Evolutionary conservation across 495 filamentous ascomycete species (phyloP).

Genomic region (Apodospora peruviana): DNA sequence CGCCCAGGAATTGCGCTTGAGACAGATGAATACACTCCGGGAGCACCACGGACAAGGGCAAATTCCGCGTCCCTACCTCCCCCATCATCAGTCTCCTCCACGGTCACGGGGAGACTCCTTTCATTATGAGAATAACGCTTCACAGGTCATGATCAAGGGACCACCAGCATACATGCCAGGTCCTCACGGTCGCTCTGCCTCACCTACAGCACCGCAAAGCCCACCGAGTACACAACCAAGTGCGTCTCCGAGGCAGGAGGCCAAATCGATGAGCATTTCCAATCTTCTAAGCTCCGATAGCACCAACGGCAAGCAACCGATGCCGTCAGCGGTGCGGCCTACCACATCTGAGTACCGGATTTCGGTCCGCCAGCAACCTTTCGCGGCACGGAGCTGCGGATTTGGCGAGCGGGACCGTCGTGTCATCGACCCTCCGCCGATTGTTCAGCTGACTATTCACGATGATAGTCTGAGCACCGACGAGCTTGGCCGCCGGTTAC

Average conservation of each 20-base stretch:
- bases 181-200: slow-evolving; percentile 8
- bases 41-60: slow-evolving; percentile 16
- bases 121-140: slow-evolving; percentile 11
- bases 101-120: slow-evolving; percentile 14
- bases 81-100: slow-evolving; percentile 15
- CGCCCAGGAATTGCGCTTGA: slow-evolving; percentile 22
- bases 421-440: slow-evolving; percentile 92
- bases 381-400: slow-evolving; percentile 85
- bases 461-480: slow-evolving; percentile 50
- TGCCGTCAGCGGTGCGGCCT: not conserved
- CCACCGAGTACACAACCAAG: slow-evolving; percentile 20
- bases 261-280: slow-evolving; percentile 42
- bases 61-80: slow-evolving; percentile 15
- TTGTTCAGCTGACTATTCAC: slow-evolving; percentile 76
- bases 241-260: slow-evolving; percentile 25
- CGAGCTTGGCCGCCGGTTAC: slow-evolving; percentile 55
- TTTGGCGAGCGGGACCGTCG: slow-evolving; percentile 91
- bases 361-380: slow-evolving; percentile 81
- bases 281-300: slow-evolving; percentile 35
- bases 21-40: slow-evolving; percentile 19
- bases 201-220: slow-evolving; percentile 15
- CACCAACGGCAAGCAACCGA: slow-evolving; percentile 20
- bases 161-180: slow-evolving; percentile 8
- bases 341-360: slow-evolving; percentile 38
- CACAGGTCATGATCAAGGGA: slow-evolving; percentile 6